phyloP scores from a whole-genome alignment of 129 eudicot species.

The Helianthus tuberosus region DNA sequence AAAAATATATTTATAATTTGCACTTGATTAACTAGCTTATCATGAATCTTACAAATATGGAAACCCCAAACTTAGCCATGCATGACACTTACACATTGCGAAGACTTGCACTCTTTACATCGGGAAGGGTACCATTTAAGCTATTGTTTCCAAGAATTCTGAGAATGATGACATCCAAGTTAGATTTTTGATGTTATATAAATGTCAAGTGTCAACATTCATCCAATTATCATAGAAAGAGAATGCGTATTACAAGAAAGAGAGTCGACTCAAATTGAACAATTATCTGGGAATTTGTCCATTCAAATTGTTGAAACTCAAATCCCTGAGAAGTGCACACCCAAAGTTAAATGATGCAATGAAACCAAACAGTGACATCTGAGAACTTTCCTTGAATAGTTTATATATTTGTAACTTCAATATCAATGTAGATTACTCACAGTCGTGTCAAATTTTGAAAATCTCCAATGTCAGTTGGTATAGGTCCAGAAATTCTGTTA shows the following conservation, averaged over 20 bases:
- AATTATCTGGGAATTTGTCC: slow-evolving; percentile 63
- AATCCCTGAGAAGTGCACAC: slow-evolving; percentile 54
- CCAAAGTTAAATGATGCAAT: background rate
- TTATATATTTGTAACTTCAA: background rate
- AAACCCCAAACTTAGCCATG: background rate
- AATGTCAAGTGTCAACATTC: background rate
- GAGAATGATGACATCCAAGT: slow-evolving; percentile 13
- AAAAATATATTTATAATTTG: too few species aligned
- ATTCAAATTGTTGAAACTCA: slow-evolving; percentile 77
- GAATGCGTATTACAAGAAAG: slow-evolving; percentile 54
- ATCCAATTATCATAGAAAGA: background rate
- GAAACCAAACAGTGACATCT: background rate
- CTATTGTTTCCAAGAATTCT: slow-evolving; percentile 88
- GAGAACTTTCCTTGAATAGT: background rate
- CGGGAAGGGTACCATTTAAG: slow-evolving; percentile 61
- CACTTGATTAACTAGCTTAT: too few species aligned
- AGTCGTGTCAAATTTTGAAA: slow-evolving; percentile 44
- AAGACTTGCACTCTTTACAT: slow-evolving; percentile 45
- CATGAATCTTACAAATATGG: background rate
- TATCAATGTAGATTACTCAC: slow-evolving; percentile 47
- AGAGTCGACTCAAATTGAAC: slow-evolving; percentile 56
- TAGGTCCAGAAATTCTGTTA: slow-evolving; percentile 65
- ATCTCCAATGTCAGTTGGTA: slow-evolving; percentile 60
- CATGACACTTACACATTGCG: slow-evolving; percentile 51
- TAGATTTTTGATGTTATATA: slow-evolving; percentile 10